Conservation (phyloP, 2,329 filamentous ascomycete genomes). For the Claviceps cyperi region DNA sequence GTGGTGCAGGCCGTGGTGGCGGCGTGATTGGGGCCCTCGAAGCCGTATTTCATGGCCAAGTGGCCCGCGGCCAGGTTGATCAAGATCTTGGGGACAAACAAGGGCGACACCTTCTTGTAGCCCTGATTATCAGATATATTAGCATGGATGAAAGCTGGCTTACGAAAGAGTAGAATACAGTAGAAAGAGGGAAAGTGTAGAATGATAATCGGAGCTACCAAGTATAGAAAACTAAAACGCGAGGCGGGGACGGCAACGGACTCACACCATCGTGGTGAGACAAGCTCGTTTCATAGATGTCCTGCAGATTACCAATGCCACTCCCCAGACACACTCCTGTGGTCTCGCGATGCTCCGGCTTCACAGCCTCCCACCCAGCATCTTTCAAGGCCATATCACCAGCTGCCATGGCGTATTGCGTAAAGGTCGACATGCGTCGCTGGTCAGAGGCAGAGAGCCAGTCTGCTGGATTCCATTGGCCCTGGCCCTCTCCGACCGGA, state of each 20-base stretch:
- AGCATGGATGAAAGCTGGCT: no score
- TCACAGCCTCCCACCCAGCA: constrained; percentile 57
- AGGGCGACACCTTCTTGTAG: constrained; percentile 80
- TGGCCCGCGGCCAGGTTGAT: constrained; percentile 94
- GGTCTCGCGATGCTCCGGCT: constrained; percentile 49
- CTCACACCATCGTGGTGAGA: constrained; percentile 59
- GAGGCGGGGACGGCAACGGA: no score
- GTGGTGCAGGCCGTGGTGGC: constrained; percentile 93
- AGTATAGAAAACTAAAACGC: not conserved
- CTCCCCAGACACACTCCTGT: constrained; percentile 90
- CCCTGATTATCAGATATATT: constrained; percentile 38
- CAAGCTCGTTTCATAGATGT: constrained; percentile 73
- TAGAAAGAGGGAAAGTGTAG: not conserved
- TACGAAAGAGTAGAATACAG: not conserved
- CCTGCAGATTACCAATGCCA: constrained; percentile 86
- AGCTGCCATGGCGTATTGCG: constrained; percentile 82
- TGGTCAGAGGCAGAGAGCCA: constrained; percentile 40
- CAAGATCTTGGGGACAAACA: constrained; percentile 84
- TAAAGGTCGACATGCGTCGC: constrained; percentile 78
- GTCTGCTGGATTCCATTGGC: constrained; percentile 37
- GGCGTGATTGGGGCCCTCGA: constrained; percentile 83
- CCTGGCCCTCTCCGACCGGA: constrained; percentile 32
- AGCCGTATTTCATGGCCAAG: constrained; percentile 81
- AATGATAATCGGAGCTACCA: not conserved
- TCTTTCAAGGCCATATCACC: constrained; percentile 75